Base-by-base conservation (phyloP, 169 alveolate species). In the Cryptosporidium canis region DNA sequence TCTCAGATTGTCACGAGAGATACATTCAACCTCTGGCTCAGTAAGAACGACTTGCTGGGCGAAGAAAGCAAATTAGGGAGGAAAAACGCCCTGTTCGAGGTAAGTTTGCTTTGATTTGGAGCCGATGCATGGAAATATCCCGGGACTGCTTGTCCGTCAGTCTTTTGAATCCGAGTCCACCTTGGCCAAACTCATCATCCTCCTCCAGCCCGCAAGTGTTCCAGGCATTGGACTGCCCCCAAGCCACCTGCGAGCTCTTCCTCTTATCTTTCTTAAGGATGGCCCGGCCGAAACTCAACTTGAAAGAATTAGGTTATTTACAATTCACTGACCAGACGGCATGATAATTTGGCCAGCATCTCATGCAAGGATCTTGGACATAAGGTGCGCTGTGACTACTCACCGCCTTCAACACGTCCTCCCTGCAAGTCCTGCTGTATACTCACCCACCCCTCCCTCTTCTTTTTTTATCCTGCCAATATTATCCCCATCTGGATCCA, bases 31-130 rank as follows among this genome's bases (percentile, higher is more conserved):
- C 55, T 18, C 6, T 77, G 87, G 87, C 77, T 77, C 3, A 58
- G 24, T 41, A 61, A 77, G 63, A 61, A 65, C 21, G 58, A 58
- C 12, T 24, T 53, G 2, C 39, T 77, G 8, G 72, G 67, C 24
- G 87, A 77, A 16, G 77, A 77, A 37, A 77, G 87, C 65, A 77
- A 77, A 37, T 21, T 77, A 16, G 87, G 87, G 9, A 56, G 87
- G 29, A 77, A 77, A 58, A 77, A 77, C 29, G 87, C 87, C 1
- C 71, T 77, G 2, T 77, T 77, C 58, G 87, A 77, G 87, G 87
- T 77, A 77, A 77, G 87, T 77, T 61, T 18, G 2, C 48, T 56
- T 31, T 14, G 8, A n/a, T 39, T 24, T 41, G 55, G 9, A 51
- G 70, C 31, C 29, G 47, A 14, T 63, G 8, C 5, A 16, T 2